Conservation (phyloP, 768 basidiomycete species). For the Pholiota conissans region DNA sequence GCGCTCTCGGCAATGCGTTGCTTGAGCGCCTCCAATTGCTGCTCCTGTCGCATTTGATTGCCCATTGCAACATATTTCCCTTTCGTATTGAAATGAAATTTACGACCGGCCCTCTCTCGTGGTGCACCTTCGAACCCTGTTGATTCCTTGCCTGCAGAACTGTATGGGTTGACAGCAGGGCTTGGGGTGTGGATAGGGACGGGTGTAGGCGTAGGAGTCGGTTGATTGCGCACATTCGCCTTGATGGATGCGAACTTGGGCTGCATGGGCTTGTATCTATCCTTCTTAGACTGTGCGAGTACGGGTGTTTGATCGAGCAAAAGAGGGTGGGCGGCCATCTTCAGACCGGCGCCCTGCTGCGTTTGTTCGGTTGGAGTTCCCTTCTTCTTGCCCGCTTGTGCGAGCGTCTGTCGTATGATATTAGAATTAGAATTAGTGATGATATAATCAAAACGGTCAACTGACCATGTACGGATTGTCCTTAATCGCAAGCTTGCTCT, state of each 20-base stretch:
- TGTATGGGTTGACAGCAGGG: slow-evolving; percentile 70
- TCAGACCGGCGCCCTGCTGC: slow-evolving; percentile 80
- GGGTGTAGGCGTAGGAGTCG: slow-evolving; percentile 36
- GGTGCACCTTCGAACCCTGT: slow-evolving; percentile 74
- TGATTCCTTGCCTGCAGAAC: slow-evolving; percentile 46
- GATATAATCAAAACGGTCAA: not conserved
- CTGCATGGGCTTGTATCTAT: slow-evolving; percentile 97
- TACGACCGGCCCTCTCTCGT: slow-evolving; percentile 65
- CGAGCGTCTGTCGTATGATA: slow-evolving; percentile 41
- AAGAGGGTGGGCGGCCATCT: slow-evolving; percentile 90
- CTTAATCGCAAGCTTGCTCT: slow-evolving; percentile 70
- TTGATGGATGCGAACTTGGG: slow-evolving; percentile 98
- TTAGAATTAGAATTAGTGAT: not conserved
- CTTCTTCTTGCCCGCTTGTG: slow-evolving; percentile 55
- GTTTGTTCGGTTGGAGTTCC: slow-evolving; percentile 54
- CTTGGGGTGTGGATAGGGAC: slow-evolving; percentile 34
- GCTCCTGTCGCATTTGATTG: slow-evolving; percentile 70
- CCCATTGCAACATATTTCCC: slow-evolving; percentile 85
- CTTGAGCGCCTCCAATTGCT: slow-evolving; percentile 87
- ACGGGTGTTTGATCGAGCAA: slow-evolving; percentile 66
- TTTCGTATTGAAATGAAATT: slow-evolving; percentile 87
- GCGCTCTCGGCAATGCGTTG: slow-evolving; percentile 91
- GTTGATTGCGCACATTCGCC: slow-evolving; percentile 73
- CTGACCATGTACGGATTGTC: slow-evolving; percentile 87
- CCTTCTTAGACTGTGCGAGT: slow-evolving; percentile 75